Conservation (phyloP, 495 filamentous ascomycete species). For the Hypoxylon perforatum region DNA sequence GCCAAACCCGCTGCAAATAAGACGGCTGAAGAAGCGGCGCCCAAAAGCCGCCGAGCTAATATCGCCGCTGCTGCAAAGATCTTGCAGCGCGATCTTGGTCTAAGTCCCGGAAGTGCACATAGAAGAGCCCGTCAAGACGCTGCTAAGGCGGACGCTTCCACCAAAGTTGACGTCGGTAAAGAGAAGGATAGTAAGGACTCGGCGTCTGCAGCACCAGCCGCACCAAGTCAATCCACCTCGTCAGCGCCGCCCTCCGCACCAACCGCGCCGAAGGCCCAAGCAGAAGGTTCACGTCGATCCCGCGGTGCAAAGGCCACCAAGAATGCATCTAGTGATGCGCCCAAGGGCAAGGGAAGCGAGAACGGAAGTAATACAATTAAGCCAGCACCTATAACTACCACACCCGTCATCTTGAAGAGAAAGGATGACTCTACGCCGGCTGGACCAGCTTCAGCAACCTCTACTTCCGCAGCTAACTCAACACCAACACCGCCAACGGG, state of each 20-base stretch:
- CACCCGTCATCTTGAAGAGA: constrained; percentile 45
- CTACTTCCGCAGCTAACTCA: constrained; percentile 43
- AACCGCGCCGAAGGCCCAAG: constrained; percentile 45
- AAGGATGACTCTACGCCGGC: constrained; percentile 39
- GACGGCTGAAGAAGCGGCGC: constrained; percentile 43
- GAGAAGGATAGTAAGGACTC: constrained; percentile 52
- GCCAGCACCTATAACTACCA: constrained; percentile 33
- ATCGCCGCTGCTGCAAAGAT: constrained; percentile 83
- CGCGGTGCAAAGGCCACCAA: constrained; percentile 47
- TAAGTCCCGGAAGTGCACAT: constrained; percentile 71
- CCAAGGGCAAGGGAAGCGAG: constrained; percentile 44
- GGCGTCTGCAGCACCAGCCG: constrained; percentile 37
- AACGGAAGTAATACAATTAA: constrained; percentile 34
- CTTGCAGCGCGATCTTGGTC: constrained; percentile 87
- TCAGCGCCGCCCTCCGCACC: constrained; percentile 40
- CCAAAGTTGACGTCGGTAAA: constrained; percentile 48
- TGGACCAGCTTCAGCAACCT: constrained; percentile 37
- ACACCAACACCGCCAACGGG: constrained; percentile 49
- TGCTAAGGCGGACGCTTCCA: constrained; percentile 60
- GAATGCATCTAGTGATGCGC: constrained; percentile 39
- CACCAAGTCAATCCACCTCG: constrained; percentile 33
- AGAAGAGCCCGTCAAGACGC: constrained; percentile 63
- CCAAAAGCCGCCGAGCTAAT: constrained; percentile 70
- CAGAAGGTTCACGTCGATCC: constrained; percentile 38
- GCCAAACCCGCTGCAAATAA: constrained; percentile 51